A percentile compares a stretch with the other conserved stretches of the same genome.
phyloP scores from a whole-genome alignment of 2,329 filamentous ascomycete species.

The Pseudogymnoascus sp. region DNA sequence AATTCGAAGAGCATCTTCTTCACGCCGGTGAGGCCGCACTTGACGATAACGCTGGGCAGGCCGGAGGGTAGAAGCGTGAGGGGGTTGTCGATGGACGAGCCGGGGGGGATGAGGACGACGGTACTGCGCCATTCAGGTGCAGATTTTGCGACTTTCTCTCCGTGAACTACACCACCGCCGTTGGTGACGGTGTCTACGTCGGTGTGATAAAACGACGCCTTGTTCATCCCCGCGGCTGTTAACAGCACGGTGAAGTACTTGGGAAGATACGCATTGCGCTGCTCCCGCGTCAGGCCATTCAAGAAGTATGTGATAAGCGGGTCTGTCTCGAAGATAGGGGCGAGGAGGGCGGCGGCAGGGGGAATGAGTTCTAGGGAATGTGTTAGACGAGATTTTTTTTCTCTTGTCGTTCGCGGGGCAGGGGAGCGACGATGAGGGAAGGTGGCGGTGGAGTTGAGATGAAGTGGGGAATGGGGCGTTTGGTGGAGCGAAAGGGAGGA shows the following conservation, averaged over 20 bases:
- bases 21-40: constrained; percentile 12
- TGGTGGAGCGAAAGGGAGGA: background rate
- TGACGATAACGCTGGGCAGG: constrained; percentile 14
- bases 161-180: background rate
- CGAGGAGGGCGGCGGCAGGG: background rate
- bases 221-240: constrained; percentile 15
- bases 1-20: constrained; percentile 16
- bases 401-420: background rate
- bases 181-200: background rate
- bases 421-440: background rate
- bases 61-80: constrained; percentile 14
- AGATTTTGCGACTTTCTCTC: background rate
- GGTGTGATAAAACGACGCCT: constrained; percentile 12
- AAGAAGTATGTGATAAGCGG: constrained; percentile 16
- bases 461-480: background rate
- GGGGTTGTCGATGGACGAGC: constrained; percentile 14
- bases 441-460: background rate
- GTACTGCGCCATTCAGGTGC: constrained; percentile 11
- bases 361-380: background rate
- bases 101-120: constrained; percentile 14
- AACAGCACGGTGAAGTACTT: constrained; percentile 15
- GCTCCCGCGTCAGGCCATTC: constrained; percentile 7
- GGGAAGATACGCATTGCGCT: constrained; percentile 13
- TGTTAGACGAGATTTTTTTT: background rate
- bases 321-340: background rate